These are phyloP conservation scores for Eremothecium coryli DNA, from an alignment of 1,139 yeast genomes.

Conservation along the genomic window DNA sequence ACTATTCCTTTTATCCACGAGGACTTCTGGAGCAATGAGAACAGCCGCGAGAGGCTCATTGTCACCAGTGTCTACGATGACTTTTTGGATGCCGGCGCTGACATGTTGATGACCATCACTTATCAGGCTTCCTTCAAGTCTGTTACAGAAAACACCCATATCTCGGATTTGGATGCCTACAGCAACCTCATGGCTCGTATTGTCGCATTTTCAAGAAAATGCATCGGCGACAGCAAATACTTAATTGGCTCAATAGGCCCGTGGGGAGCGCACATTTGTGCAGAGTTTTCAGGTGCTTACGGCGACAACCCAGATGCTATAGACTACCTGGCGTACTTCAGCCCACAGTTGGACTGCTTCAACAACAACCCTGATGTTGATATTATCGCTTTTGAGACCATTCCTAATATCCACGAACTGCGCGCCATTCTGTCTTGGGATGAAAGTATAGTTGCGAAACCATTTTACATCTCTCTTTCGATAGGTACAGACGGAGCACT, in stretches of 20 bases:
- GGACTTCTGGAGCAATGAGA: constrained; percentile 18
- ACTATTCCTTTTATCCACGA: constrained; percentile 35
- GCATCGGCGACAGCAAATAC: constrained; percentile 26
- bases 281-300: constrained; percentile 58
- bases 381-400: constrained; percentile 26
- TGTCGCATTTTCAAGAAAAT: constrained; percentile 21
- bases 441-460: constrained; percentile 17
- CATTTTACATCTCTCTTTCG: constrained; percentile 24
- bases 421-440: constrained; percentile 25
- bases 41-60: constrained; percentile 35
- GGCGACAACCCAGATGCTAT: constrained; percentile 20
- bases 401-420: constrained; percentile 26
- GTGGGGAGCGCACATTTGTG: constrained; percentile 58
- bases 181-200: constrained; percentile 21
- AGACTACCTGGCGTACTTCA: constrained; percentile 21
- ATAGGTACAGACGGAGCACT: constrained; percentile 20
- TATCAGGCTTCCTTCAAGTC: constrained; percentile 44
- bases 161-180: constrained; percentile 28
- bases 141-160: constrained; percentile 18
- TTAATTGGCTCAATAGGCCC: constrained; percentile 66
- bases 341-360: constrained; percentile 22
- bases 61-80: constrained; percentile 42
- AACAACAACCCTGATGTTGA: constrained; percentile 19
- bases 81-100: constrained; percentile 49
- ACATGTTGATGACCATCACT: constrained; percentile 49